Percentiles rank a stretch among this genome's conserved stretches.
Evolutionary conservation across 2,329 filamentous ascomycete genomes (phyloP).

Genomic region (Colletotrichum tropicicola): DNA sequence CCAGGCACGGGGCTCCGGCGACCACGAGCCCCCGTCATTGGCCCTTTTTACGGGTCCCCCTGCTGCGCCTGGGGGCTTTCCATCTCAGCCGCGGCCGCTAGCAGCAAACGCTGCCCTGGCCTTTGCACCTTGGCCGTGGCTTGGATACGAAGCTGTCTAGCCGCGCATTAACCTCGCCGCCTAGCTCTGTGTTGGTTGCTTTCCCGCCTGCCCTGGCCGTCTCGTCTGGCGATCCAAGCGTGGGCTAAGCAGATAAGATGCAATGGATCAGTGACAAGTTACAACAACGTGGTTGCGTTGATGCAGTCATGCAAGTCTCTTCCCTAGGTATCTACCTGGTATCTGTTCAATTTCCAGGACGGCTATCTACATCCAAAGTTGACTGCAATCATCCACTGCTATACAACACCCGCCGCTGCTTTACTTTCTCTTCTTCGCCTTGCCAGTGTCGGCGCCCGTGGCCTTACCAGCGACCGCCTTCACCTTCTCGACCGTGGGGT

Average conservation of each 20-base stretch:
- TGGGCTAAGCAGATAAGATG: slow-evolving; percentile 8
- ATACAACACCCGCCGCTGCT: background rate
- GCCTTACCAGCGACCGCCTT: slow-evolving; percentile 47
- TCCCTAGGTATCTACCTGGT: background rate
- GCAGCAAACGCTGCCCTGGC: background rate
- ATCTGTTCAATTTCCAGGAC: background rate
- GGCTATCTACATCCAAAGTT: background rate
- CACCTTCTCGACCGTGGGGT: slow-evolving; percentile 43
- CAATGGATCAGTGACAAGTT: background rate
- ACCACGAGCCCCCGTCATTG: slow-evolving; percentile 16
- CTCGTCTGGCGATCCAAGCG: slow-evolving; percentile 12
- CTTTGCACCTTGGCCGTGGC: background rate
- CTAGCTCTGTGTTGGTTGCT: slow-evolving; percentile 5
- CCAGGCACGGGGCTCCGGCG: slow-evolving; percentile 26
- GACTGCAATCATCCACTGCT: background rate
- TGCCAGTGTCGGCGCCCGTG: slow-evolving; percentile 59
- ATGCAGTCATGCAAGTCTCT: background rate
- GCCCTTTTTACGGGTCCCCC: slow-evolving; percentile 13
- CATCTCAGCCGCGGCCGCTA: slow-evolving; percentile 5
- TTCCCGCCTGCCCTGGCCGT: slow-evolving; percentile 17
- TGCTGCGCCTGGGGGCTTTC: background rate
- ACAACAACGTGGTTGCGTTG: no score
- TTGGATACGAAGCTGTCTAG: background rate
- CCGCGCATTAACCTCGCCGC: background rate
- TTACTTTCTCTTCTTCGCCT: slow-evolving; percentile 53